Evolutionary conservation across 805 yeast genomes (phyloP).

Genomic region (Ogataea pilisensis): DNA sequence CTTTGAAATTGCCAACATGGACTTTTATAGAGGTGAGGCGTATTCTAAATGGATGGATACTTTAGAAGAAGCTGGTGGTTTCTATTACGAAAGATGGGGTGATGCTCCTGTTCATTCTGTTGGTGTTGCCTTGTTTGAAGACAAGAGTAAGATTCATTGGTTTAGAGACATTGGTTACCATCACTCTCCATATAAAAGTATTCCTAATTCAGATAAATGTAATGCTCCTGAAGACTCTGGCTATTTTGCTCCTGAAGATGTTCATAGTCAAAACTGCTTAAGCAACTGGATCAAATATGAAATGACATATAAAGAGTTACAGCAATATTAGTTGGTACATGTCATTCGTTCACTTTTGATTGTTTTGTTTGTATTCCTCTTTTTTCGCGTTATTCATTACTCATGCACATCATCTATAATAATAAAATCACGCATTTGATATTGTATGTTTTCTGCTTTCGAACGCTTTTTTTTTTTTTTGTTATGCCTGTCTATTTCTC

Average conservation of each 20-base stretch:
- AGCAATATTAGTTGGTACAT: conserved; percentile 21
- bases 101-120: conserved; percentile 88
- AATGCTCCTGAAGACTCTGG: conserved; percentile 31
- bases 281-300: conserved; percentile 35
- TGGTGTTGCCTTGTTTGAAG: conserved; percentile 70
- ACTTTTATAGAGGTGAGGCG: conserved; percentile 68
- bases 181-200: conserved; percentile 71
- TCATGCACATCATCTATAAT: too few relatives aligned
- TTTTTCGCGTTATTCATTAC: not conserved
- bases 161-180: conserved; percentile 79
- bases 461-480: not conserved
- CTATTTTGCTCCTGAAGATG: conserved; percentile 32
- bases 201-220: conserved; percentile 65
- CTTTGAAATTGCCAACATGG: conserved; percentile 82
- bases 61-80: conserved; percentile 73
- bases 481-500: not conserved
- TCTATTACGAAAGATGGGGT: conserved; percentile 90
- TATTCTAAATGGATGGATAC: conserved; percentile 63
- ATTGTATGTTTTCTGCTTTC: not conserved
- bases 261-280: conserved; percentile 32
- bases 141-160: conserved; percentile 73
- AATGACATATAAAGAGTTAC: conserved; percentile 33
- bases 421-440: not conserved
- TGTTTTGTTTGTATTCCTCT: not conserved
- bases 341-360: not conserved